These are phyloP conservation scores for Phytophthora tubulina DNA, from an alignment of 352 stramenopile species.

Conservation along the genomic window DNA sequence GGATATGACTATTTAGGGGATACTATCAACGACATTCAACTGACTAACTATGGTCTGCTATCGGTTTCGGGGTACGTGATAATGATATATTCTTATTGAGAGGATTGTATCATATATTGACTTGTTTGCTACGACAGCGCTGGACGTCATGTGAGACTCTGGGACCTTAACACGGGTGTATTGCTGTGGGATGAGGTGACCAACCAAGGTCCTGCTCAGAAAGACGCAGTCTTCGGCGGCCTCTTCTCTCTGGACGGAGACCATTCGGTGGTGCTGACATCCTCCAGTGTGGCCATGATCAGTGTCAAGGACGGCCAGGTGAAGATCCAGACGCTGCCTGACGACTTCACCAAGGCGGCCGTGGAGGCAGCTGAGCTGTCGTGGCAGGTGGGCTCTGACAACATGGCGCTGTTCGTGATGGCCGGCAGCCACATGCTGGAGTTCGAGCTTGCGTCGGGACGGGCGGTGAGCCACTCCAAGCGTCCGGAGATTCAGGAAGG, in stretches of 20 bases:
- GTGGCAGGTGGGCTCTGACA: conserved; percentile 63
- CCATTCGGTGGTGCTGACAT: conserved; percentile 61
- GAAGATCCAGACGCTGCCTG: conserved; percentile 49
- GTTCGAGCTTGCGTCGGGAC: conserved; percentile 49
- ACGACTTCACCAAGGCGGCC: conserved; percentile 39
- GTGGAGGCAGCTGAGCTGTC: conserved; percentile 30
- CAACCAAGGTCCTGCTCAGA: conserved; percentile 24
- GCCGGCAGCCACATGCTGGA: conserved; percentile 50
- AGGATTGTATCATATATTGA: conserved; percentile 11
- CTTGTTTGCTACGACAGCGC: conserved; percentile 36
- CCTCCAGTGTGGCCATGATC: conserved; percentile 55
- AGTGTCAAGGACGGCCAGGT: conserved; percentile 68
- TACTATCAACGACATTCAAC: conserved; percentile 70
- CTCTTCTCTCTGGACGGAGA: conserved; percentile 62
- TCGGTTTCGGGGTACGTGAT: conserved; percentile 68
- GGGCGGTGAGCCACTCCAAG: conserved; percentile 52
- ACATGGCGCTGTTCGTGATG: conserved; percentile 59
- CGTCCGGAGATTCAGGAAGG: conserved; percentile 43
- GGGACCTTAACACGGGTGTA: conserved; percentile 68
- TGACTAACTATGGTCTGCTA: conserved; percentile 75
- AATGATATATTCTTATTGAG: conserved; percentile 22
- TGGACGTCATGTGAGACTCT: conserved; percentile 72
- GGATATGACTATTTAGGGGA: conserved; percentile 51
- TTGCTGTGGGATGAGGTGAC: conserved; percentile 76
- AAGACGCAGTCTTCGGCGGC: conserved; percentile 44